Evolutionary conservation across 2,329 filamentous ascomycete species (phyloP), one percentile per base, ranked within the genome.

Genomic region (Colletotrichum liaoningense): DNA sequence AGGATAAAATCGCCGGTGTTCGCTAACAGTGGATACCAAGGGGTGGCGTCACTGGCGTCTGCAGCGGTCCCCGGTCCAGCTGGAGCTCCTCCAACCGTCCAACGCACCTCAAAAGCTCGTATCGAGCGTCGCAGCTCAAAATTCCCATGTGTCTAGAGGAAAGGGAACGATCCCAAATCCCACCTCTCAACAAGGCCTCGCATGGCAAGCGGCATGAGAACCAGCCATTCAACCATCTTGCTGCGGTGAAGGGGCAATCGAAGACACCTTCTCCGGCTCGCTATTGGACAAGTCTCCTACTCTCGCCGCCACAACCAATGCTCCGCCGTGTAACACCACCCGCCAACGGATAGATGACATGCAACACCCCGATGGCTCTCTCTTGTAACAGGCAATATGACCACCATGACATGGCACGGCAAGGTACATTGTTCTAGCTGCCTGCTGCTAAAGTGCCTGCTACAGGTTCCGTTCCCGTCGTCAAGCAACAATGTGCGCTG

Each of bases 1-100:
- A 73, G 59, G 24, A 56, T 55, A 59, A 56, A 35, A 24, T 38
- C n/a, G 30, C 30, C 30, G 33, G 55, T 14, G 28, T n/a, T 69
- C 46, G 70, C 66, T 56, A 73, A 73, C 60, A 59, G 70, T 35
- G 66, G 69, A 59, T 12, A 28, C 42, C n/a, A 9, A 16, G 46
- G 26, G 60, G 70, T 57, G 46, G 49, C 65, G 70, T 26, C 56
- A 42, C 66, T 57, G 46, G 49, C 65, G 70, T 26, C 56, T 73
- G 71, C 67, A 70, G 56, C 67, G 60, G 22, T 62, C 71, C 67
- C 71, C n/a, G 12, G 66, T 60, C 67, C 28, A 65, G 71, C 59
- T 38, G 22, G 55, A 52, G 56, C 46, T 46, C 54, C 9, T 63
- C 38, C 38, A 42, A 42, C 38, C 3, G 38, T 26, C 49, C 54